Evolutionary conservation across 257 asterid genomes (phyloP).

Genomic region (Fraxinus cuspidata): DNA sequence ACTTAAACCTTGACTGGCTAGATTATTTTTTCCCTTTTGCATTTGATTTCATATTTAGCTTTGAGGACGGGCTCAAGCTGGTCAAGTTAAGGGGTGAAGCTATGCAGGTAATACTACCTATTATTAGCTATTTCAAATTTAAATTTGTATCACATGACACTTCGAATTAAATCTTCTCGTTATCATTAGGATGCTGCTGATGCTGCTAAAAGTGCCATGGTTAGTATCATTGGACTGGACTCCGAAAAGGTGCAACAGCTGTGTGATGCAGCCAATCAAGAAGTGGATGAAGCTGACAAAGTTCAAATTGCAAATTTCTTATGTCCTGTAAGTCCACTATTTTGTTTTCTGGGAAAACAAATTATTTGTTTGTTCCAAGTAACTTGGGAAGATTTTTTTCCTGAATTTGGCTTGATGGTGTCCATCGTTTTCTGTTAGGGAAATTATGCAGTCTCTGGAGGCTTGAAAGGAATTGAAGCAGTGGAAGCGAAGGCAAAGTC

Average conservation of each 20-base stretch:
- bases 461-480: constrained; percentile 95
- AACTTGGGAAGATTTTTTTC: constrained; percentile 15
- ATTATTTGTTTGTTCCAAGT: background rate
- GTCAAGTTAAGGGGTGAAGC: constrained; percentile 61
- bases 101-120: background rate
- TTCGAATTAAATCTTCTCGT: constrained; percentile 14
- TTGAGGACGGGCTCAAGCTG: constrained; percentile 95
- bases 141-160: background rate
- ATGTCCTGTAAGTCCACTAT: constrained; percentile 68
- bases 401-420: background rate
- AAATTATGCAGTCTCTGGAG: constrained; percentile 98
- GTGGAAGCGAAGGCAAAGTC: constrained; percentile 96
- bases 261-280: constrained; percentile 97
- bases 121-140: background rate
- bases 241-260: constrained; percentile 87
- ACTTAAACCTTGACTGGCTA: background rate
- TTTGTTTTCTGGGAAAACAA: background rate
- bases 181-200: constrained; percentile 84
- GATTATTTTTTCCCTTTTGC: constrained; percentile 5
- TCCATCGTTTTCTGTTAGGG: constrained; percentile 53
- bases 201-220: constrained; percentile 96
- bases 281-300: constrained; percentile 83
- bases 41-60: constrained; percentile 46
- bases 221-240: constrained; percentile 91
- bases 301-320: constrained; percentile 96